Percentiles rank a stretch among this genome's conserved stretches.
These are phyloP conservation scores for Lagenidium giganteum DNA, from an alignment of 352 stramenopile species.

Conservation along the genomic window DNA sequence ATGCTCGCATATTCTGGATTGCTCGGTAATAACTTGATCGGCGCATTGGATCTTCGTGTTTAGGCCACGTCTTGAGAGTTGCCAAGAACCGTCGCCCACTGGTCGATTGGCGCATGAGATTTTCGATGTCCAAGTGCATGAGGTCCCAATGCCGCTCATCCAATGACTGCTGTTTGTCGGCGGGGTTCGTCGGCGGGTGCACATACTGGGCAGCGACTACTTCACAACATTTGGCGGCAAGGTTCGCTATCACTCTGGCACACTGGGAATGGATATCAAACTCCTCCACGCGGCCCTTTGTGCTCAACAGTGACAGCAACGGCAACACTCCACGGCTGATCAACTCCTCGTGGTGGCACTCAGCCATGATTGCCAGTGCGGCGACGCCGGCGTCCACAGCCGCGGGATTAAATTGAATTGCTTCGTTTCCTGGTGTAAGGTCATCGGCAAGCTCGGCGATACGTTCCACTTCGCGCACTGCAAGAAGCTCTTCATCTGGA, in stretches of 20 bases:
- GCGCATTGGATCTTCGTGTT: constrained; percentile 54
- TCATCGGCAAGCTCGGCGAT: constrained; percentile 73
- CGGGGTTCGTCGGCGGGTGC: no score
- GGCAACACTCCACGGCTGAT: constrained; percentile 57
- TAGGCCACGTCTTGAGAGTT: constrained; percentile 30
- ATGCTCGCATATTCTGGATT: constrained; percentile 55
- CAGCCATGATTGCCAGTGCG: constrained; percentile 61
- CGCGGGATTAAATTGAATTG: constrained; percentile 57
- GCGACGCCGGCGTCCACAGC: constrained; percentile 65
- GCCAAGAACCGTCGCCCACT: constrained; percentile 39
- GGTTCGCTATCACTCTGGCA: constrained; percentile 71
- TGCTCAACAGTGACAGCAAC: constrained; percentile 52
- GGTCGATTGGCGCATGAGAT: constrained; percentile 32
- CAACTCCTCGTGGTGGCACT: constrained; percentile 60
- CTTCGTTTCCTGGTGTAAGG: constrained; percentile 70
- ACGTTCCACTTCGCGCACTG: constrained; percentile 73
- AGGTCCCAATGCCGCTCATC: constrained; percentile 23
- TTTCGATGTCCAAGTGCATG: constrained; percentile 52
- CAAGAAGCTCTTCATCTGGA: constrained; percentile 54
- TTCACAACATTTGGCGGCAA: constrained; percentile 48
- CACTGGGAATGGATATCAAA: constrained; percentile 51
- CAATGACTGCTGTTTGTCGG: no score
- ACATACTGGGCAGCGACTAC: constrained; percentile 27
- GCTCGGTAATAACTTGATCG: constrained; percentile 77
- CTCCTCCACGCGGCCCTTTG: constrained; percentile 18